Conservation (phyloP, 306 rosid species). For the Fragaria nilgerrensis region DNA sequence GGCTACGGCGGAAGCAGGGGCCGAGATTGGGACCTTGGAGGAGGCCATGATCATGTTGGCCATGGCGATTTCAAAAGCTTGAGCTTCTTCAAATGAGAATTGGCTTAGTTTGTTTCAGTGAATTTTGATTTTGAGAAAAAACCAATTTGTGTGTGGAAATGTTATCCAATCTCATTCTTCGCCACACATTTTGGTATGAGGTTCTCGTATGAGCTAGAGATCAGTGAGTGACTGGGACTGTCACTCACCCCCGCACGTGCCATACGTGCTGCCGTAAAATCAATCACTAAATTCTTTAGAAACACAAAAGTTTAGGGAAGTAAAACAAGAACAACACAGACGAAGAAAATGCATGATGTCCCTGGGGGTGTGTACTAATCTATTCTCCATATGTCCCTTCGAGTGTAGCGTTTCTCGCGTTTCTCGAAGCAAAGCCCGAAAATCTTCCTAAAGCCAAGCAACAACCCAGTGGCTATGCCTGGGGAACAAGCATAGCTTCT, state of each 20-base stretch:
- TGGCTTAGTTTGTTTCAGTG: background rate
- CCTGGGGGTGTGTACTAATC: background rate
- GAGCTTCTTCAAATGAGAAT: background rate
- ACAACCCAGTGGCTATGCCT: conserved; percentile 36
- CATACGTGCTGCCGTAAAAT: background rate
- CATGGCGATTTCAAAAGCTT: conserved; percentile 33
- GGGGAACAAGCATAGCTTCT: conserved; percentile 35
- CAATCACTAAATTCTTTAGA: background rate
- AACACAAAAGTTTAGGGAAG: background rate
- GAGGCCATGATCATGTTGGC: conserved; percentile 85
- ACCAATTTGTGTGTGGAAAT: background rate
- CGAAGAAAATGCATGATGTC: background rate
- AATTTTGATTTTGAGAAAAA: background rate
- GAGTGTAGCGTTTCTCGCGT: conserved; percentile 15
- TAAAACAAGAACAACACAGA: background rate
- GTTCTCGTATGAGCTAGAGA: background rate
- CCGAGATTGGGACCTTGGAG: conserved; percentile 44
- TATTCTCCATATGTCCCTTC: conserved; percentile 30
- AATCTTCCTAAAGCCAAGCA: conserved; percentile 52
- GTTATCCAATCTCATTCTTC: conserved; percentile 11
- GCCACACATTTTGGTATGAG: conserved; percentile 10
- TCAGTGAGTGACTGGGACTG: background rate
- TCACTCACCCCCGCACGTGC: conserved; percentile 2
- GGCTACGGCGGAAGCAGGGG: conserved; percentile 32
- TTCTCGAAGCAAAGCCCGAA: conserved; percentile 43